Conservation (phyloP, 176 grass and related monocot species). For the Oryza punctata region DNA sequence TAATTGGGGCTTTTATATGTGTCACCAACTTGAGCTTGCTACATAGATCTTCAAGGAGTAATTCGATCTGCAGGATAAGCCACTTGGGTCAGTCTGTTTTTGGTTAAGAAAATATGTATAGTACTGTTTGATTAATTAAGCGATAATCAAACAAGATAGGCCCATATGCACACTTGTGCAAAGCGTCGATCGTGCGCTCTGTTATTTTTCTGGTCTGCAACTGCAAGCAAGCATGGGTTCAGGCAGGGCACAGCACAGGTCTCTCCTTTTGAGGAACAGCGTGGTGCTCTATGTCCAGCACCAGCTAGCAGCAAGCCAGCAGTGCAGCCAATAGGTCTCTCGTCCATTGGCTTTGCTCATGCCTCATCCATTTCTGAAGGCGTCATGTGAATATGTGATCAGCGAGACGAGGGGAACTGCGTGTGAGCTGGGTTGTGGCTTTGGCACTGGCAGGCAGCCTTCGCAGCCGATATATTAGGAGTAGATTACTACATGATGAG, state of each 20-base stretch:
- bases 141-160: not conserved
- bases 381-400: not conserved
- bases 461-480: not conserved
- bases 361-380: not conserved
- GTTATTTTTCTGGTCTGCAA: not conserved
- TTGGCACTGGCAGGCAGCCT: not conserved
- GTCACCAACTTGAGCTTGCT: not conserved
- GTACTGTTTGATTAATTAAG: not conserved
- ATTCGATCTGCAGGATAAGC: not conserved
- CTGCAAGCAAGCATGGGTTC: not conserved
- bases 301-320: not conserved
- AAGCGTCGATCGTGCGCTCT: not conserved
- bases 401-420: not conserved
- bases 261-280: conserved; percentile 24
- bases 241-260: not conserved
- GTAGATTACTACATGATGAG: not conserved
- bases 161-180: not conserved
- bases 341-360: not conserved
- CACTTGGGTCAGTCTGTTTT: not conserved
- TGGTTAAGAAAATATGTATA: not conserved
- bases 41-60: not conserved
- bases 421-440: not conserved
- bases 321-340: not conserved
- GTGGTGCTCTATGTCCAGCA: not conserved
- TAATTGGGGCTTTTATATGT: not conserved